Base-by-base conservation (phyloP, 495 filamentous ascomycete species). In the Aspergillus mulundensis region DNA sequence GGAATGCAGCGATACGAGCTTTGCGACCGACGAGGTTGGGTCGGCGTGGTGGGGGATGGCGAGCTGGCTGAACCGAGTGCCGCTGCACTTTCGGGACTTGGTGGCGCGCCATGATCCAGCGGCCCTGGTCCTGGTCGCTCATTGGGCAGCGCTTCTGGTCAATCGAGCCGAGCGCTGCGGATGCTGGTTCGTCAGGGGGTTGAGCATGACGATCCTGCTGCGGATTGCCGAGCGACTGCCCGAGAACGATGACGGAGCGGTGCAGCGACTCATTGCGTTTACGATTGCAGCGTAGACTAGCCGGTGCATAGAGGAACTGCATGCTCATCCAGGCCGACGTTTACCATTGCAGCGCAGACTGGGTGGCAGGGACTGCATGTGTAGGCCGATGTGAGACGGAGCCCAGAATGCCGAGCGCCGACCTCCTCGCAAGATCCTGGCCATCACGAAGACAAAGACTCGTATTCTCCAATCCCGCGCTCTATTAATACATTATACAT, bases 111-210 rank as follows among this genome's bases (percentile, higher is more conserved):
- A 43, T 12, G 18, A 24, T 19, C 19, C 47, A 12, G 38, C 47
- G 0, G 23, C 25, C 7, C 18, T 51, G 1, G 47, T 51, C 5
- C 45, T 57, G 5, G 16, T 57, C 14, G 54, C 47, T 1, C 40
- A 57, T 20, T 57, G 54, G 54, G 54, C 46, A 5, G 54, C 47
- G 7, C 8, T 57, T 0, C 19, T 57, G 36, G 38, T 57, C 3
- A 20, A 24, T 28, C 24, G 41, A 12, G 42, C 42, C 1, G 42
- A 54, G 19, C 1, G 20, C 12, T 46, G 41, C 19, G 52, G 52
- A 0, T 54, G 42, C 28, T 54, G 52, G 52, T 39, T 45, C 16
- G 6, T 53, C 15, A 44, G 16, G 25, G 51, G 51, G 1, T 15
- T 51, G 32, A 15, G 5, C 32, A 36, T 36, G 32, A 36, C 32